Evolutionary conservation across 305 asterid genomes (phyloP).

Genomic region (Euphrasia arctica): DNA sequence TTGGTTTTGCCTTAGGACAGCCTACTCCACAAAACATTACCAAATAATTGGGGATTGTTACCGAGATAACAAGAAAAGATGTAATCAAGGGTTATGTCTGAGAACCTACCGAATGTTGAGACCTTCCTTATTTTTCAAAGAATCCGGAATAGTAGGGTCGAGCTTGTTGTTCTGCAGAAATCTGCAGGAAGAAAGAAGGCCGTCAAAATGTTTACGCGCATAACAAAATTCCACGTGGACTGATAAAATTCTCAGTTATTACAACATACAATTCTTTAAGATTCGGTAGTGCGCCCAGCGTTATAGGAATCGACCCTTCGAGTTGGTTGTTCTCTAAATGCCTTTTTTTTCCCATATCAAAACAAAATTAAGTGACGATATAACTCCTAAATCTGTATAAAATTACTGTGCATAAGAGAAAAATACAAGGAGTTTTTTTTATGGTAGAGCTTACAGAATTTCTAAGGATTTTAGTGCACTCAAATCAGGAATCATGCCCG

Average conservation of each 20-base stretch:
- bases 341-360: constrained; percentile 33
- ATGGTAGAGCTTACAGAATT: constrained; percentile 52
- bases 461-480: constrained; percentile 49
- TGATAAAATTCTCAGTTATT: not conserved
- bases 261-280: constrained; percentile 64
- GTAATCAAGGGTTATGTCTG: not conserved
- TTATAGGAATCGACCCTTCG: constrained; percentile 61
- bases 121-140: constrained; percentile 40
- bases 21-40: constrained; percentile 29
- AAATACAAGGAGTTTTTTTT: not conserved
- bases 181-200: constrained; percentile 33
- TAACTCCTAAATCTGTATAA: constrained; percentile 1
- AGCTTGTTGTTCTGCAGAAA: constrained; percentile 67
- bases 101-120: constrained; percentile 40
- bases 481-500: constrained; percentile 72
- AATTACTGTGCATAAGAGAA: not conserved
- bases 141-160: constrained; percentile 40
- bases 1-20: constrained; percentile 25
- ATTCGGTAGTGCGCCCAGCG: constrained; percentile 50
- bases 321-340: constrained; percentile 78
- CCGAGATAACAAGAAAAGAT: not conserved
- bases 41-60: not conserved
- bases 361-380: constrained; percentile 8
- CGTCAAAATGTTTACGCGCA: not conserved
- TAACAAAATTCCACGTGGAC: not conserved